These are phyloP conservation scores for Metschnikowia proteae DNA, from an alignment of 805 yeast species.

Conservation along the genomic window DNA sequence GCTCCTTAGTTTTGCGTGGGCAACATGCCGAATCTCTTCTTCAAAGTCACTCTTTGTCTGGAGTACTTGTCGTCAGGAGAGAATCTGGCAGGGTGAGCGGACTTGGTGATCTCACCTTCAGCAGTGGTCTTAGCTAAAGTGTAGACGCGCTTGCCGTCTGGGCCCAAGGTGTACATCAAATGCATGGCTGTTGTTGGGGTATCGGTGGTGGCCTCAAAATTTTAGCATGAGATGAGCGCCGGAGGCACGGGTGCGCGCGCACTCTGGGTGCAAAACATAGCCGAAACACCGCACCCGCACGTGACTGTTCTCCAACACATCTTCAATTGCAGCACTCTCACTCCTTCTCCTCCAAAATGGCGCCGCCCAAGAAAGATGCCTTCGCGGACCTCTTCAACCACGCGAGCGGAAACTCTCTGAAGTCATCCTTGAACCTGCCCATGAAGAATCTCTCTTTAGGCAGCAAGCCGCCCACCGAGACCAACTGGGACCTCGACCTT, in stretches of 20 bases:
- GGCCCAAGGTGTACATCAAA: conserved; percentile 95
- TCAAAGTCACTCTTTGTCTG: conserved; percentile 96
- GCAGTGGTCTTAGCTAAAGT: conserved; percentile 81
- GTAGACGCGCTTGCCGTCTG: conserved; percentile 93
- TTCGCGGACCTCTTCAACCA: conserved; percentile 42
- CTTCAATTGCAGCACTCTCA: background rate
- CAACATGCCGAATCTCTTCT: conserved; percentile 86
- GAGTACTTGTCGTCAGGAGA: conserved; percentile 99
- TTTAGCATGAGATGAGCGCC: conserved; percentile 13
- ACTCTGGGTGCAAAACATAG: background rate
- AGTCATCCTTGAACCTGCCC: conserved; percentile 14
- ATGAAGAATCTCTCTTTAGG: conserved; percentile 13
- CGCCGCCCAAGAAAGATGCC: conserved; percentile 41
- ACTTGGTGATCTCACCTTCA: conserved; percentile 91
- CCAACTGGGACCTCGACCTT: conserved; percentile 9
- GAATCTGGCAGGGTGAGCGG: conserved; percentile 99
- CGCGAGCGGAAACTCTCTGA: conserved; percentile 19
- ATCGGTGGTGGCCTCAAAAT: background rate
- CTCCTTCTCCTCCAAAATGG: conserved; percentile 17
- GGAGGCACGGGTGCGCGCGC: conserved; percentile 14
- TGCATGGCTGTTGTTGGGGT: conserved; percentile 60
- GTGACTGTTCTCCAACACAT: conserved; percentile 1
- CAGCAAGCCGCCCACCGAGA: conserved; percentile 5
- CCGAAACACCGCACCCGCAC: background rate
- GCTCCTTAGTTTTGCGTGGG: conserved; percentile 58